A percentile compares a stretch with the other conserved stretches of the same genome.
Conservation (phyloP, 148 eudicot genomes). For the Selenicereus undatus region DNA sequence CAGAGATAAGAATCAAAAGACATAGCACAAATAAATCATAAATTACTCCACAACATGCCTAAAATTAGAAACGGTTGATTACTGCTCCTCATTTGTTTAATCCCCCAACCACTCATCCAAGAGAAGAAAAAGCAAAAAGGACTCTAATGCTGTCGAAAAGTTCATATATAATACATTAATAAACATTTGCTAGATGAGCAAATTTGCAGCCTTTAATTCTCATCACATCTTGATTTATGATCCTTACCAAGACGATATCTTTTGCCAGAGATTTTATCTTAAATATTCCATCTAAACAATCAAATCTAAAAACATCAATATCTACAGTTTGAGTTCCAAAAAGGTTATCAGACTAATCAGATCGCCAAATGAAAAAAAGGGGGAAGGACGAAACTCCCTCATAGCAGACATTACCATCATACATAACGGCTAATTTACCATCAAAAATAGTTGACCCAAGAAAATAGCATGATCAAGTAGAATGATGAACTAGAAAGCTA, state of each 20-base stretch:
- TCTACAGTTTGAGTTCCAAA: neutral
- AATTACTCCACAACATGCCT: neutral
- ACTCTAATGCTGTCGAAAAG: neutral
- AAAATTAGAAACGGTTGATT: neutral
- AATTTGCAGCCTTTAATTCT: neutral
- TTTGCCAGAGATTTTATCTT: neutral
- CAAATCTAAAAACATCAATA: neutral
- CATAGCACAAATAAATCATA: neutral
- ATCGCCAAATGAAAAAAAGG: too few species aligned
- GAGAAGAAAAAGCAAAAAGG: neutral
- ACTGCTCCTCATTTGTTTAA: neutral
- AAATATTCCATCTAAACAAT: neutral
- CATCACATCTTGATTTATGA: neutral
- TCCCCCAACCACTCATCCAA: neutral
- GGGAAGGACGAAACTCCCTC: too few species aligned
- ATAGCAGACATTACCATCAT: too few species aligned
- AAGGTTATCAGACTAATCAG: neutral
- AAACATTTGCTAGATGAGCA: neutral
- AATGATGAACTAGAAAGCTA: too few species aligned
- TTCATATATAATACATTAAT: neutral
- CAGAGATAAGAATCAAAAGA: neutral
- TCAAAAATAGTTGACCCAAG: too few species aligned
- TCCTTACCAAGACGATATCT: neutral
- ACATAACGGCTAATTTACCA: too few species aligned
- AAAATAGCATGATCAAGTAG: too few species aligned